Evolutionary conservation across 2,329 filamentous ascomycete species (phyloP).

Genomic region (Metarhizium guizhouense): DNA sequence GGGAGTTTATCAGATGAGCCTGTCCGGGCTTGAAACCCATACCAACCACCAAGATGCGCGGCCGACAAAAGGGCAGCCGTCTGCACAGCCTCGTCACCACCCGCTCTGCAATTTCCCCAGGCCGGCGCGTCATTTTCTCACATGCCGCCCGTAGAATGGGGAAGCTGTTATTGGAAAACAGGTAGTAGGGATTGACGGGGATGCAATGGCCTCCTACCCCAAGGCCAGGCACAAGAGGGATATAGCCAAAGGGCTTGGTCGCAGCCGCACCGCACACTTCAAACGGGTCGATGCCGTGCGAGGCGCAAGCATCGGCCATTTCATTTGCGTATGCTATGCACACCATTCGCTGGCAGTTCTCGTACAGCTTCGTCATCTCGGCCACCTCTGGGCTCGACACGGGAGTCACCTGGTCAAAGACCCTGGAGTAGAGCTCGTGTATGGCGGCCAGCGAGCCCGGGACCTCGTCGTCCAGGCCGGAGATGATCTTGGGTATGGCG

Average conservation of each 20-base stretch:
- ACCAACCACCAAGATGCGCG: constrained; percentile 34
- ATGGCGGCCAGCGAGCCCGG: constrained; percentile 37
- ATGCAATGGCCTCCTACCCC: constrained; percentile 50
- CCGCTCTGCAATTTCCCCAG: constrained; percentile 27
- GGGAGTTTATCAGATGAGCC: constrained; percentile 36
- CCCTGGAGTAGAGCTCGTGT: constrained; percentile 32
- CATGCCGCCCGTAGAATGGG: constrained; percentile 36
- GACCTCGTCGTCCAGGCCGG: constrained; percentile 37
- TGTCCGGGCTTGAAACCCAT: constrained; percentile 43
- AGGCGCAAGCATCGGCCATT: constrained; percentile 42
- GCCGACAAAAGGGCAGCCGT: constrained; percentile 7
- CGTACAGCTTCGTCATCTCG: constrained; percentile 50
- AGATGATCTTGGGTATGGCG: constrained; percentile 44
- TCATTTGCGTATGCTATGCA: constrained; percentile 47
- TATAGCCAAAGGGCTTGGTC: constrained; percentile 45
- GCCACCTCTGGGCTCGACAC: constrained; percentile 45
- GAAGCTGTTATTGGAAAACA: constrained; percentile 37
- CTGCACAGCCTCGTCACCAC: constrained; percentile 22
- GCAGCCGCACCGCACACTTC: constrained; percentile 40
- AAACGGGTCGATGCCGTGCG: constrained; percentile 37
- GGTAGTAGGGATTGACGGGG: constrained; percentile 45
- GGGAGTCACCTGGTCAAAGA: constrained; percentile 37
- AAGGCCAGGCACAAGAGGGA: constrained; percentile 35
- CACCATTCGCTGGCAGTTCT: constrained; percentile 49
- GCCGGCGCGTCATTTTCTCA: constrained; percentile 33